phyloP scores from a whole-genome alignment of 2,329 filamentous ascomycete genomes.

The Sporothrix brunneoviolacea region DNA sequence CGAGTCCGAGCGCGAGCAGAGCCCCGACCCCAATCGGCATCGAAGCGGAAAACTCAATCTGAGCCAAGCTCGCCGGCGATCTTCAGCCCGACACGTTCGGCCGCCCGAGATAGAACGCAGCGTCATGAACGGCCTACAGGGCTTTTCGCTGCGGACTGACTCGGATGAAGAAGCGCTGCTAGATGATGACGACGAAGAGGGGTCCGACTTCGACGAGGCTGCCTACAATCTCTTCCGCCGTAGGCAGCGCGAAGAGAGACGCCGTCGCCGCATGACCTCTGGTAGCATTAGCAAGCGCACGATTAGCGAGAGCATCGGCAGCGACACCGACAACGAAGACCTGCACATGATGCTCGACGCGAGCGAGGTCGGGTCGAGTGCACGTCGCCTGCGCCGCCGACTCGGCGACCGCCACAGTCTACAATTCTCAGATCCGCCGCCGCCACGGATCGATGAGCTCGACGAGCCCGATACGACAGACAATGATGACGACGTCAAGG shows the following conservation, averaged over 20 bases:
- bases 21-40: constrained; percentile 13
- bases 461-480: constrained; percentile 46
- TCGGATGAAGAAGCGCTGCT: constrained; percentile 30
- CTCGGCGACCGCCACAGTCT: constrained; percentile 40
- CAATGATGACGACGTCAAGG: constrained; percentile 21
- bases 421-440: constrained; percentile 44
- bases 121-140: constrained; percentile 38
- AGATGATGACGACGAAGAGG: constrained; percentile 26
- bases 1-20: constrained; percentile 17
- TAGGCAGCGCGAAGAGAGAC: constrained; percentile 36
- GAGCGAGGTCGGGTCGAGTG: constrained; percentile 40
- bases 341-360: constrained; percentile 31
- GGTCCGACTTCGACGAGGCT: constrained; percentile 34
- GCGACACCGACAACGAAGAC: constrained; percentile 41
- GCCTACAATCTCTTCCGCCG: constrained; percentile 30
- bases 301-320: constrained; percentile 43
- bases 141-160: constrained; percentile 36
- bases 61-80: constrained; percentile 1
- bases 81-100: background rate
- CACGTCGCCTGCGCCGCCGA: constrained; percentile 41
- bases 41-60: constrained; percentile 27
- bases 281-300: constrained; percentile 50
- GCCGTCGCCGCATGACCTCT: constrained; percentile 41
- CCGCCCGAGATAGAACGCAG: constrained; percentile 33
- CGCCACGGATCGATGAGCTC: constrained; percentile 46